phyloP scores from a whole-genome alignment of 208 protist species.

The Trypanosoma platydactyli region DNA sequence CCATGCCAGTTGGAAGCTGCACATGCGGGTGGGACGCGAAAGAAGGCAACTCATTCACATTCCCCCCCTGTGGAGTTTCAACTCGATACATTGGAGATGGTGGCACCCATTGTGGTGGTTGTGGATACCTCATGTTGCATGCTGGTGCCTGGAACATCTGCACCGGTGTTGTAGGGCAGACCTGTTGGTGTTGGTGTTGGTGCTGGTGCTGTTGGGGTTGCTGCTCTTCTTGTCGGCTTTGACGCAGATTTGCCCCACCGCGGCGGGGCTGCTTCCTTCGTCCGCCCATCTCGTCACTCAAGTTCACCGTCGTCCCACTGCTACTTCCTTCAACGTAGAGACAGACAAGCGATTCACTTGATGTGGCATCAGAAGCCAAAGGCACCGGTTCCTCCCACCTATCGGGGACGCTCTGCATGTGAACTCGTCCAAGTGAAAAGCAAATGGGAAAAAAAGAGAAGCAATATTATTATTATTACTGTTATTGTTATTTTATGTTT shows the following conservation, averaged over 20 bases:
- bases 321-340: conserved; percentile 1
- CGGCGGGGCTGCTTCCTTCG: no score
- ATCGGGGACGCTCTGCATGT: conserved; percentile 10
- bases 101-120: not conserved
- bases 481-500: no score
- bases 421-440: conserved; percentile 1
- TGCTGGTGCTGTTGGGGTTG: no score
- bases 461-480: no score
- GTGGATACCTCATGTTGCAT: not conserved
- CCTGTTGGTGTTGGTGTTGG: not conserved
- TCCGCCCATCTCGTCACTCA: no score
- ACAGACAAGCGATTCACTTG: not conserved
- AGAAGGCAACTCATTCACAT: not conserved
- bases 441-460: conserved; percentile 16
- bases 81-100: not conserved
- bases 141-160: not conserved
- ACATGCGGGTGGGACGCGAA: not conserved
- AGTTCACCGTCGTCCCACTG: no score
- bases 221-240: no score
- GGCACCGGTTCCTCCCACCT: conserved; percentile 3
- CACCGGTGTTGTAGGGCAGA: not conserved
- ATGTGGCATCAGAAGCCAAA: not conserved
- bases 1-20: not conserved
- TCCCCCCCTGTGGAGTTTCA: not conserved
- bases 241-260: no score